phyloP scores from a whole-genome alignment of 163 green algal genomes.

The Chlorella variabilis region DNA sequence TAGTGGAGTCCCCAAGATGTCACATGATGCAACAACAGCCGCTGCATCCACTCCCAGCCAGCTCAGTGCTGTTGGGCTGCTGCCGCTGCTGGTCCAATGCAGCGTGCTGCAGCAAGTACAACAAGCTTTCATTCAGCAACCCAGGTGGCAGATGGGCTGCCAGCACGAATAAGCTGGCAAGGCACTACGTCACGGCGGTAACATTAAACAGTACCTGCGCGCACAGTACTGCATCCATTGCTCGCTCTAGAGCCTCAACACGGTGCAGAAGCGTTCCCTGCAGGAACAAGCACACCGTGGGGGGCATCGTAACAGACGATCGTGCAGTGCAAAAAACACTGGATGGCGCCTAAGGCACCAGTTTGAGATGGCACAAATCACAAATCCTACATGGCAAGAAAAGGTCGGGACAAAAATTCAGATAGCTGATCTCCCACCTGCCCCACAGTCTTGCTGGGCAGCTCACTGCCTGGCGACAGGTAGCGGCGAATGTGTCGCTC shows the following conservation, averaged over 20 bases:
- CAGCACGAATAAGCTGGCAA: too few relatives aligned
- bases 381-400: too few relatives aligned
- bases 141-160: too few relatives aligned
- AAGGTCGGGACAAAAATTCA: too few relatives aligned
- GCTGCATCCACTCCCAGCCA: neutral
- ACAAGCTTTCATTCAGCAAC: too few relatives aligned
- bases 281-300: neutral
- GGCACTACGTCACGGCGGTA: too few relatives aligned
- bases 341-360: too few relatives aligned
- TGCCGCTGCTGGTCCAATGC: conserved; percentile 18
- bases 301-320: too few relatives aligned
- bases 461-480: conserved; percentile 30
- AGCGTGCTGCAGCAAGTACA: conserved; percentile 8
- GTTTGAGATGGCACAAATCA: too few relatives aligned
- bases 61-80: neutral
- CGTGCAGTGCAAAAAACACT: too few relatives aligned
- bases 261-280: conserved; percentile 72
- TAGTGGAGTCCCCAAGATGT: neutral
- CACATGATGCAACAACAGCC: conserved; percentile 31
- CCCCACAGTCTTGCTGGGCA: conserved; percentile 44
- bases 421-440: too few relatives aligned
- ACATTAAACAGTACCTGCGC: conserved; percentile 69
- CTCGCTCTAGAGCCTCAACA: conserved; percentile 81
- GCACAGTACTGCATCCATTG: conserved; percentile 73
- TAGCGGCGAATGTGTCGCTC: conserved; percentile 47